Base-by-base conservation (phyloP, 345 rosid genomes). In the Eucalyptus marginata region DNA sequence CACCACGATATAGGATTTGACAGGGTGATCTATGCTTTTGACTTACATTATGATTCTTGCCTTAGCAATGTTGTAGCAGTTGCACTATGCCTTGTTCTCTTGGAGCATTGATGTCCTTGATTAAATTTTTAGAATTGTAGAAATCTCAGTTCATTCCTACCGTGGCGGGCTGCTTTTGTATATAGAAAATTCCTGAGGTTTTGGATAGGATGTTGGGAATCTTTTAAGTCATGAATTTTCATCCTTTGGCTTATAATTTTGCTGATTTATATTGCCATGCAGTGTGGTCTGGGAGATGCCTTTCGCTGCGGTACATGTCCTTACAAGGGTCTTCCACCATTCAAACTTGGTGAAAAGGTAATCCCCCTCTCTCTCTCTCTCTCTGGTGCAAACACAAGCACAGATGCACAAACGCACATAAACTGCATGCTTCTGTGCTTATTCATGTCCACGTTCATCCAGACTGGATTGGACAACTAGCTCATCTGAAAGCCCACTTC, bases 221-320 rank as follows among this genome's bases (percentile, higher is more conserved):
- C 47, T 25, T 17, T 86, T 17, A 52, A 87, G 51, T 52, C 58
- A 17, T 13, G 27, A 64, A 31, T 86, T 62, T 86, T 18, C 49
- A 3, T 36, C 88, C 58, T 43, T 86, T 47, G 6, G 49, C 56
- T 33, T 58, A 50, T 56, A 14, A 87, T 88, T 49, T 84, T 52
- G 12, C 50, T 40, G 22, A 33, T 27, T 87, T 50, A 7, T 87
- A 16, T 56, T 52, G 14, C 31, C 49, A 52, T 88, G 88, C 95
- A 98, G 99, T 96, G 99, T 91, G 99, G 99, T 51, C 93, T 98
- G 3, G 99, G 99, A 86, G 99, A 97, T 91, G 99, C 99, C 52
- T 98, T 98, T 91, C 99, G 99, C 46, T 97, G 99, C 88, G 76
- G 97, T 86, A 94, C 99, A 54, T 98, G 99, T 89, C 99, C 99